Evolutionary conservation across 306 rosid genomes (phyloP).

Genomic region (Acacia melanoxylon): DNA sequence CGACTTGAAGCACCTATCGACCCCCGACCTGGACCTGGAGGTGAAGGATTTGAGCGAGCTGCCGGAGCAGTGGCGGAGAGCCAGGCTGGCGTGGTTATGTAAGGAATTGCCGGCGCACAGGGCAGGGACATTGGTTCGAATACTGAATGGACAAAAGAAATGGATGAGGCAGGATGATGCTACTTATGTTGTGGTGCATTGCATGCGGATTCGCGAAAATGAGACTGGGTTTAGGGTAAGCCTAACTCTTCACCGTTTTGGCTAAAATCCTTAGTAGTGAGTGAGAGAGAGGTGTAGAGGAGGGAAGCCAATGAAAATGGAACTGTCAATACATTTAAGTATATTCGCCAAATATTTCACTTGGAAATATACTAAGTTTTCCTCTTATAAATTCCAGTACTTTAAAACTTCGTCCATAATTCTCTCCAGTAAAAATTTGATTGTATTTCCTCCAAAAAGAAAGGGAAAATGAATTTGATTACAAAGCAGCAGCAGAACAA

Average conservation of each 20-base stretch:
- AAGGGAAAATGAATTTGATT: not conserved
- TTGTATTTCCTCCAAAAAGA: not conserved
- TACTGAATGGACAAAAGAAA: constrained; percentile 81
- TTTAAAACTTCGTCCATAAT: not conserved
- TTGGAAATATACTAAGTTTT: not conserved
- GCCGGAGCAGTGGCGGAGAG: constrained; percentile 54
- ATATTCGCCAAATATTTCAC: not conserved
- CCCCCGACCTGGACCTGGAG: constrained; percentile 41
- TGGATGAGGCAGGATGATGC: constrained; percentile 72
- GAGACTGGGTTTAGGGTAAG: constrained; percentile 69
- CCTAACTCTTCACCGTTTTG: not conserved
- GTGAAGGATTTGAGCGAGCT: constrained; percentile 44
- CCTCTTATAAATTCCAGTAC: not conserved
- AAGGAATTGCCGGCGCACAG: constrained; percentile 48
- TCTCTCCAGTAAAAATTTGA: not conserved
- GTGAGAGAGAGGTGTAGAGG: not conserved
- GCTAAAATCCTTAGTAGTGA: not conserved
- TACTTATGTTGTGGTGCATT: constrained; percentile 73
- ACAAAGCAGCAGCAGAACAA: not conserved
- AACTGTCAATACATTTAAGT: not conserved
- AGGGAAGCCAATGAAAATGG: not conserved
- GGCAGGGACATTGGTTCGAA: constrained; percentile 40
- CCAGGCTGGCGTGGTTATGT: constrained; percentile 55
- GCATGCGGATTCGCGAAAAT: constrained; percentile 86
- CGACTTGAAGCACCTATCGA: constrained; percentile 26